Evolutionary conservation across 2,329 filamentous ascomycete genomes (phyloP).

Genomic region (Botrytis porri): DNA sequence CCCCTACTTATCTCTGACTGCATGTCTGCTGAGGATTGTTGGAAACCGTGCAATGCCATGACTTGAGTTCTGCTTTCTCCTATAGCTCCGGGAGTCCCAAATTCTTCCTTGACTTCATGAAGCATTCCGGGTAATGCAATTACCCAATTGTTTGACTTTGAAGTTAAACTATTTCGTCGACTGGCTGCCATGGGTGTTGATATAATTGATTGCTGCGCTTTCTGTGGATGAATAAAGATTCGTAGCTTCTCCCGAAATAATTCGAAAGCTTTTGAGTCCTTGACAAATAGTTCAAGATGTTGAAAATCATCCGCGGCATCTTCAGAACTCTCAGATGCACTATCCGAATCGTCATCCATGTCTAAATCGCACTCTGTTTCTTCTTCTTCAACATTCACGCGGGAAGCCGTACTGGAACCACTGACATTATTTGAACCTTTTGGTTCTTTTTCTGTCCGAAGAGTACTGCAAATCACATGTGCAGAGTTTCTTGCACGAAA

Average conservation of each 20-base stretch:
- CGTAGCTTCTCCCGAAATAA: constrained; percentile 15
- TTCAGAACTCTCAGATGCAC: constrained; percentile 11
- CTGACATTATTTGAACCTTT: neutral
- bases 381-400: neutral
- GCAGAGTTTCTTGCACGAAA: constrained; percentile 24
- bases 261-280: constrained; percentile 18
- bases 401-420: neutral
- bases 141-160: neutral
- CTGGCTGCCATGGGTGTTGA: neutral
- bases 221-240: constrained; percentile 16
- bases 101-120: neutral
- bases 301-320: constrained; percentile 9
- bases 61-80: neutral
- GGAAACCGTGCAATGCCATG: neutral
- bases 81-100: neutral
- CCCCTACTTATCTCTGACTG: neutral
- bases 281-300: constrained; percentile 22
- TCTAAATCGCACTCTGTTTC: neutral
- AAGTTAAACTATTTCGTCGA: neutral
- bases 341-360: neutral
- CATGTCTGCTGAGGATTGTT: neutral
- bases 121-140: neutral
- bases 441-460: neutral
- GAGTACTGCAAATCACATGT: constrained; percentile 23
- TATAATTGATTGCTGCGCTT: neutral